These are phyloP conservation scores for Psidium guajava DNA, from an alignment of 345 rosid genomes.

Conservation along the genomic window DNA sequence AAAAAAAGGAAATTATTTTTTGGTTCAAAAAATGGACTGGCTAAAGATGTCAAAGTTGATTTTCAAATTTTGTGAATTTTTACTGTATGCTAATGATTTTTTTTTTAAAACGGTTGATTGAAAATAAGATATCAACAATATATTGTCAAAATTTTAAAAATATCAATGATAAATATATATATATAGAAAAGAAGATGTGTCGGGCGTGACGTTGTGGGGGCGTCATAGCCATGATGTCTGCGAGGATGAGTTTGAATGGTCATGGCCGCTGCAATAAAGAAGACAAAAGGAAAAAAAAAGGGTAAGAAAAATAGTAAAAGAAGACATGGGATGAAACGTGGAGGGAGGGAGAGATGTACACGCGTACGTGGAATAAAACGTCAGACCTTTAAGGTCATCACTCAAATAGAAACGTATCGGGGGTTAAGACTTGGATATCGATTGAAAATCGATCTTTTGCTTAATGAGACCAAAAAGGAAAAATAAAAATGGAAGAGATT, in stretches of 20 bases:
- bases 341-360: neutral
- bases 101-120: too few relatives aligned
- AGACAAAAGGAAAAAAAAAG: neutral
- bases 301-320: neutral
- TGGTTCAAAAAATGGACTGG: too few relatives aligned
- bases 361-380: too few relatives aligned
- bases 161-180: too few relatives aligned
- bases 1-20: too few relatives aligned
- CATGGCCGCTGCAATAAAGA: neutral
- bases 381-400: neutral
- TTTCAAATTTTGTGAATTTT: too few relatives aligned
- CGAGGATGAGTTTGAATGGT: neutral
- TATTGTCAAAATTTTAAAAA: too few relatives aligned
- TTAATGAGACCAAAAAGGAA: neutral
- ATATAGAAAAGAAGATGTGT: neutral
- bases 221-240: neutral
- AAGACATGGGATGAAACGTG: neutral
- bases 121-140: too few relatives aligned
- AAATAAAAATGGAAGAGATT: neutral
- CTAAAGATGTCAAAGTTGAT: too few relatives aligned
- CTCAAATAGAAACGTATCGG: neutral
- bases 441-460: too few relatives aligned
- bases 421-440: neutral
- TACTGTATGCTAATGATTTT: too few relatives aligned
- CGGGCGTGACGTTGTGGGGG: rapidly evolving